Conservation (phyloP, 192 early-diverging fungal species). For the Kappamyces sp. region DNA sequence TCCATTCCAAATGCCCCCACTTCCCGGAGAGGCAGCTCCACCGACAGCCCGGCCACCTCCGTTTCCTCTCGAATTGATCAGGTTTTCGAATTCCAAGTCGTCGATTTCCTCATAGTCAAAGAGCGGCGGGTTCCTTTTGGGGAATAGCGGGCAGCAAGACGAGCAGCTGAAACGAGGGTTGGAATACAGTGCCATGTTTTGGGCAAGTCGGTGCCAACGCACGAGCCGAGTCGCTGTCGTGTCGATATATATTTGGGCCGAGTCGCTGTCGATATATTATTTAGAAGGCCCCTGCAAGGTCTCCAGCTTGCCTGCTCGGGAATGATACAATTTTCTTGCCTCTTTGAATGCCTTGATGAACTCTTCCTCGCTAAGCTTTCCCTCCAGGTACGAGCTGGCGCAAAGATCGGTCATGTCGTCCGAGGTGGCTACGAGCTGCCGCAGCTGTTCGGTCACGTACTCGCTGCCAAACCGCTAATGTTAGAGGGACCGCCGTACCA, state of each 20-base stretch:
- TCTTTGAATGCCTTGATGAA: slow-evolving; percentile 35
- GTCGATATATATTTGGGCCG: no score
- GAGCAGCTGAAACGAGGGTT: neutral
- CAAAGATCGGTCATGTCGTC: slow-evolving; percentile 30
- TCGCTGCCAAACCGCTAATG: slow-evolving; percentile 27
- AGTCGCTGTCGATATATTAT: no score
- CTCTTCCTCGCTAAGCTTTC: slow-evolving; percentile 30
- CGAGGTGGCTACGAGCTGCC: slow-evolving; percentile 13
- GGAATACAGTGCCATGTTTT: no score
- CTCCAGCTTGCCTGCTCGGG: slow-evolving; percentile 31
- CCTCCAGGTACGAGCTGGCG: slow-evolving; percentile 20
- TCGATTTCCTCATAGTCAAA: slow-evolving; percentile 23
- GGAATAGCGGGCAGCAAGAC: slow-evolving; percentile 7
- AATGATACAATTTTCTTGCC: slow-evolving; percentile 35
- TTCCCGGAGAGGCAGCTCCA: neutral
- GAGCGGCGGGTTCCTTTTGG: slow-evolving; percentile 1
- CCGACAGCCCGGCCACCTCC: neutral
- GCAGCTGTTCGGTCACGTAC: slow-evolving; percentile 25
- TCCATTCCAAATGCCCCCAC: slow-evolving; percentile 14
- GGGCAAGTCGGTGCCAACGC: no score
- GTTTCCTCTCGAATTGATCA: neutral
- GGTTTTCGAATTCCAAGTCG: slow-evolving; percentile 24
- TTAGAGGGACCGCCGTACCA: neutral
- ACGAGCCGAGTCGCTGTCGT: no score
- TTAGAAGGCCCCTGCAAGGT: no score